Conservation (phyloP, 2,329 filamentous ascomycete genomes). For the Orbilia brochopaga region DNA sequence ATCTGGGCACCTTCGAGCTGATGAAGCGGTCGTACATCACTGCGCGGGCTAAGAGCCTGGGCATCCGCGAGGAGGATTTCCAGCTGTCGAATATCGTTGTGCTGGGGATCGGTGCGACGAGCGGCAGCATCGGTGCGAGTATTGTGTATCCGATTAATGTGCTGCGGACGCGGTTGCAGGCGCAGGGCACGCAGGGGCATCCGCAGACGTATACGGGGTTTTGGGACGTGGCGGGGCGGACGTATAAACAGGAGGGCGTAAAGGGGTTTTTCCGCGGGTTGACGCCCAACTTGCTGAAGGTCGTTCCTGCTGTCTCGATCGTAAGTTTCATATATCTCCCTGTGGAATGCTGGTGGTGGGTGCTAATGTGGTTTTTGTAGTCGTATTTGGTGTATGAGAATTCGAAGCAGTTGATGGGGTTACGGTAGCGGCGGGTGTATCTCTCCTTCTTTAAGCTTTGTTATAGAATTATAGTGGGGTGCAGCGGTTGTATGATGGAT, state of each 20-base stretch:
- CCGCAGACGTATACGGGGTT: constrained; percentile 89
- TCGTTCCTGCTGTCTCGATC: constrained; percentile 93
- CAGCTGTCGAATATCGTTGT: constrained; percentile 76
- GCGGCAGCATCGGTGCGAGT: constrained; percentile 89
- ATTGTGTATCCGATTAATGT: constrained; percentile 95
- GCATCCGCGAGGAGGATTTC: constrained; percentile 82
- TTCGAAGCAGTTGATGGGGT: constrained; percentile 73
- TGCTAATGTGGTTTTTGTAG: constrained; percentile 52
- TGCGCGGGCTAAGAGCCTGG: constrained; percentile 71
- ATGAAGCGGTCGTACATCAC: constrained; percentile 76
- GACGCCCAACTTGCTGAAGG: constrained; percentile 93
- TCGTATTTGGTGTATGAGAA: constrained; percentile 91
- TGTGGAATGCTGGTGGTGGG: neutral
- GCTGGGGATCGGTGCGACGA: constrained; percentile 87
- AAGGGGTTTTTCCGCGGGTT: constrained; percentile 91
- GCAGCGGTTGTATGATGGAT: constrained; percentile 1
- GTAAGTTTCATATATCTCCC: constrained; percentile 57
- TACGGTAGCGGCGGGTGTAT: constrained; percentile 57
- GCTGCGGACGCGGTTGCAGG: constrained; percentile 82
- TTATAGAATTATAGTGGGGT: constrained; percentile 21
- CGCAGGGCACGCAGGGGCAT: constrained; percentile 91
- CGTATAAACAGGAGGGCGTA: constrained; percentile 79
- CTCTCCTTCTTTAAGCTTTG: constrained; percentile 35
- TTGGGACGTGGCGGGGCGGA: constrained; percentile 83
- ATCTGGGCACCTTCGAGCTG: constrained; percentile 93